These are phyloP conservation scores for Diutina scorzettiae DNA, from an alignment of 1,139 yeast genomes.

Conservation along the genomic window DNA sequence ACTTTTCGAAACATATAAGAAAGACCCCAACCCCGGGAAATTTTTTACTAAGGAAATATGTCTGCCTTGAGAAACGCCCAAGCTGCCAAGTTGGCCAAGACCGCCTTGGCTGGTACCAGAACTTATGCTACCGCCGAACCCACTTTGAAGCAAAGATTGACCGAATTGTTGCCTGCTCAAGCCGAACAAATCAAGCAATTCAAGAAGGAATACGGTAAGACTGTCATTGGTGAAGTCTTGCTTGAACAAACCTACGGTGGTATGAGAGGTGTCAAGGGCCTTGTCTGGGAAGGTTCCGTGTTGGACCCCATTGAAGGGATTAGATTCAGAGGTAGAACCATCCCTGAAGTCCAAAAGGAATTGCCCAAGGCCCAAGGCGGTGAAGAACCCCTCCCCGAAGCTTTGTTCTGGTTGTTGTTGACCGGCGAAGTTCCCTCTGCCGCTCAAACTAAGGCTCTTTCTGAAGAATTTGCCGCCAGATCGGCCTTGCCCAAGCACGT, in stretches of 20 bases:
- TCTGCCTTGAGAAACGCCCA: slow-evolving; percentile 4
- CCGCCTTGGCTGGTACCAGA: slow-evolving; percentile 18
- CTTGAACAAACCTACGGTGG: slow-evolving; percentile 99
- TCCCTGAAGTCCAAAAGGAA: slow-evolving; percentile 87
- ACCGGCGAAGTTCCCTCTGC: slow-evolving; percentile 83
- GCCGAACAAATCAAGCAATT: slow-evolving; percentile 35
- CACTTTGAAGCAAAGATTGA: slow-evolving; percentile 28
- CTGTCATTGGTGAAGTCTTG: slow-evolving; percentile 78
- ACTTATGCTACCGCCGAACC: slow-evolving; percentile 42
- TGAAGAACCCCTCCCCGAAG: slow-evolving; percentile 77
- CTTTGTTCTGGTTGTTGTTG: slow-evolving; percentile 82
- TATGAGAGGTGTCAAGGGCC: slow-evolving; percentile 96
- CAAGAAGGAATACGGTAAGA: slow-evolving; percentile 3
- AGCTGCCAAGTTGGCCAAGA: slow-evolving; percentile 7
- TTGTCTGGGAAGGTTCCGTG: slow-evolving; percentile 99
- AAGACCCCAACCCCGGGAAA: background rate
- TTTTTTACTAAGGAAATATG: background rate
- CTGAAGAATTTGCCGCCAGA: slow-evolving; percentile 78
- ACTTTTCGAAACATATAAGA: background rate
- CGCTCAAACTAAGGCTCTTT: slow-evolving; percentile 63
- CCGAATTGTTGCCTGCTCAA: slow-evolving; percentile 83
- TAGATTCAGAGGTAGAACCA: slow-evolving; percentile 96
- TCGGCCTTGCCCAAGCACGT: slow-evolving; percentile 80
- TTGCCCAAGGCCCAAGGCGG: slow-evolving; percentile 93
- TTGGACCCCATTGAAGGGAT: slow-evolving; percentile 97